Percentiles rank a stretch among this genome's conserved stretches.
Evolutionary conservation across 495 filamentous ascomycete genomes (phyloP).

Genomic region (Daldinia concentrica): DNA sequence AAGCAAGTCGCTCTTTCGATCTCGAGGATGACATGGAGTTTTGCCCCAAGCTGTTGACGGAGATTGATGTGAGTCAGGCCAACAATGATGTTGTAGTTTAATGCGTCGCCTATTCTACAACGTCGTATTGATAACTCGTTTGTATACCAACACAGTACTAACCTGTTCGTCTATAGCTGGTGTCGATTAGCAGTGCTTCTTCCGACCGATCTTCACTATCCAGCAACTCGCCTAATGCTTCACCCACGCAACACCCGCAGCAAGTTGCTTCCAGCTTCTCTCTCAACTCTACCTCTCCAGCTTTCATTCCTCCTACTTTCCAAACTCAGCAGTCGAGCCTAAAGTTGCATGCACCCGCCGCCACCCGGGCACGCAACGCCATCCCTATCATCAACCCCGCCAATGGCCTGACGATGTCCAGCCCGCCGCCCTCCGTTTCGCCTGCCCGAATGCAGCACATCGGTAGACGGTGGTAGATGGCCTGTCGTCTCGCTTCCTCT

Average conservation of each 20-base stretch:
- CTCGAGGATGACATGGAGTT: slow-evolving; percentile 97
- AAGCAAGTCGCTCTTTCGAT: slow-evolving; percentile 94
- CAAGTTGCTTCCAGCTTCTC: slow-evolving; percentile 81
- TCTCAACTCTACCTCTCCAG: slow-evolving; percentile 76
- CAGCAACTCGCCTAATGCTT: slow-evolving; percentile 92
- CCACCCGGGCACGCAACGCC: slow-evolving; percentile 89
- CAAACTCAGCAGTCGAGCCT: slow-evolving; percentile 63
- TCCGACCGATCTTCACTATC: slow-evolving; percentile 95
- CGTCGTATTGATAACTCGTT: slow-evolving; percentile 17
- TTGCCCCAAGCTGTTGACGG: slow-evolving; percentile 91
- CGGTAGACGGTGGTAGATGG: slow-evolving; percentile 61
- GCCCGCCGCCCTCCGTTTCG: slow-evolving; percentile 90
- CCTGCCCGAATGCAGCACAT: slow-evolving; percentile 82
- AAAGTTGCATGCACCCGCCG: slow-evolving; percentile 86
- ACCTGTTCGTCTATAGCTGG: slow-evolving; percentile 65
- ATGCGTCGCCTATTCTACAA: slow-evolving; percentile 25
- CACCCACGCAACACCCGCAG: slow-evolving; percentile 74
- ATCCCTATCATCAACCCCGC: slow-evolving; percentile 98
- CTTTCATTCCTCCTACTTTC: slow-evolving; percentile 70
- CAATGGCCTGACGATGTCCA: slow-evolving; percentile 86
- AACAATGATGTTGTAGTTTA: slow-evolving; percentile 1
- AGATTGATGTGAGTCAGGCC: slow-evolving; percentile 85
- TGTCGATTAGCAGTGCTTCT: slow-evolving; percentile 83
- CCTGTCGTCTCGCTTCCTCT: slow-evolving; percentile 41
- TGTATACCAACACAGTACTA: slow-evolving; percentile 20